Evolutionary conservation across 305 asterid species (phyloP).

Genomic region (Andrographis paniculata): DNA sequence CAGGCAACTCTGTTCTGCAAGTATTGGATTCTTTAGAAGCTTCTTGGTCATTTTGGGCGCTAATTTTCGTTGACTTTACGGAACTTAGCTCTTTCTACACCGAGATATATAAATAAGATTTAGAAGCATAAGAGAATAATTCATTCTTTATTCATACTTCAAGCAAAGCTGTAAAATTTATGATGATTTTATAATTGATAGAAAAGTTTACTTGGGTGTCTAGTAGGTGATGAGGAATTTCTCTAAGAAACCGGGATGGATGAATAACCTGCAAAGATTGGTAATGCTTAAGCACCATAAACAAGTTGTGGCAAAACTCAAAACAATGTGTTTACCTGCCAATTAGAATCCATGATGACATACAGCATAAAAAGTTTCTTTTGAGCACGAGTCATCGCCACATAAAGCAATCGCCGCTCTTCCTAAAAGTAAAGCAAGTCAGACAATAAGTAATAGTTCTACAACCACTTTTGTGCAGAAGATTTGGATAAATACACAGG

Average conservation of each 20-base stretch:
- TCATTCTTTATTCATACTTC: conserved; percentile 1
- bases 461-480: background rate
- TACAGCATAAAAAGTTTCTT: conserved; percentile 71
- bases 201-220: conserved; percentile 50
- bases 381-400: conserved; percentile 95
- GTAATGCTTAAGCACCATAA: conserved; percentile 13
- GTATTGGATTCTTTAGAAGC: conserved; percentile 22
- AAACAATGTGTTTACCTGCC: conserved; percentile 60
- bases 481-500: conserved; percentile 16
- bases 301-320: conserved; percentile 15
- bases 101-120: conserved; percentile 11
- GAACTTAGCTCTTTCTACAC: conserved; percentile 47
- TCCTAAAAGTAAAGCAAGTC: conserved; percentile 46
- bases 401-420: conserved; percentile 94
- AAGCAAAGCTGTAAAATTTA: no score
- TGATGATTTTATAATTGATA: conserved; percentile 1
- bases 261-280: conserved; percentile 66
- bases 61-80: conserved; percentile 26
- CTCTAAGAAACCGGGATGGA: conserved; percentile 92
- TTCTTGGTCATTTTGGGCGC: conserved; percentile 32
- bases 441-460: conserved; percentile 14
- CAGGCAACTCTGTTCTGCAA: conserved; percentile 28
- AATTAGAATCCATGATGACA: conserved; percentile 75
- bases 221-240: conserved; percentile 73
- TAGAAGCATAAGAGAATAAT: background rate